Conservation (phyloP, 2,329 filamentous ascomycete species). For the Alternaria sp. region DNA sequence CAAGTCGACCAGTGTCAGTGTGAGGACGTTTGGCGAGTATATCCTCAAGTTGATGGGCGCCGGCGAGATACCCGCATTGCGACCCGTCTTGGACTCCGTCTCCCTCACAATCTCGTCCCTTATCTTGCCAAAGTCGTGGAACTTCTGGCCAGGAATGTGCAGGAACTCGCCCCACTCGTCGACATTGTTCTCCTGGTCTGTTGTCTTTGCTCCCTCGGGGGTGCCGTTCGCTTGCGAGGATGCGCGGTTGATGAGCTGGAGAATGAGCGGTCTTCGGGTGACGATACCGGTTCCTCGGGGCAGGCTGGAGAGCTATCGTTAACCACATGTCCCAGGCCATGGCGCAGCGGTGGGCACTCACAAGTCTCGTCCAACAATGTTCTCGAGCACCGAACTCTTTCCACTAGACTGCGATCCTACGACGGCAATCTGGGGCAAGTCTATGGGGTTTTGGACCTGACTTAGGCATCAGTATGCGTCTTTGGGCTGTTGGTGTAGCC, state of each 20-base stretch:
- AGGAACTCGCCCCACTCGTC: slow-evolving; percentile 99
- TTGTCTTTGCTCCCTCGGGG: slow-evolving; percentile 65
- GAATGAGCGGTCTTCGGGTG: slow-evolving; percentile 90
- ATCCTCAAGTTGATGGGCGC: slow-evolving; percentile 97
- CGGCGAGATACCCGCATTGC: slow-evolving; percentile 94
- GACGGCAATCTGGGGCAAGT: slow-evolving; percentile 96
- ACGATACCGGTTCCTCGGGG: slow-evolving; percentile 98
- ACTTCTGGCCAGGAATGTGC: slow-evolving; percentile 96
- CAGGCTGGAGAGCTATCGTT: slow-evolving; percentile 64
- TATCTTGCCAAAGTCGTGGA: slow-evolving; percentile 97
- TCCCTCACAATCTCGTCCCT: slow-evolving; percentile 96
- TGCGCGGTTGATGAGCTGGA: slow-evolving; percentile 93
- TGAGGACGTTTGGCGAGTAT: slow-evolving; percentile 97
- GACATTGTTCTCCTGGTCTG: slow-evolving; percentile 85
- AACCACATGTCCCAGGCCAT: slow-evolving; percentile 28
- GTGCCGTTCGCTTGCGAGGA: slow-evolving; percentile 73
- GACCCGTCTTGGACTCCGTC: slow-evolving; percentile 94
- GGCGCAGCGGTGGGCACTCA: slow-evolving; percentile 59
- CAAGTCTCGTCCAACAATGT: slow-evolving; percentile 99
- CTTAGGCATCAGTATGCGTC: slow-evolving; percentile 39
- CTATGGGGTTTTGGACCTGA: slow-evolving; percentile 97
- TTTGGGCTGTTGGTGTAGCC: slow-evolving; percentile 11
- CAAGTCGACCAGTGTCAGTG: slow-evolving; percentile 93
- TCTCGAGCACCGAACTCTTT: slow-evolving; percentile 98
- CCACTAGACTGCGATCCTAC: slow-evolving; percentile 98